A percentile compares a stretch with the other conserved stretches of the same genome.
Conservation (phyloP, 139 green algal genomes). For the Chlamydomonas schloesseri region DNA sequence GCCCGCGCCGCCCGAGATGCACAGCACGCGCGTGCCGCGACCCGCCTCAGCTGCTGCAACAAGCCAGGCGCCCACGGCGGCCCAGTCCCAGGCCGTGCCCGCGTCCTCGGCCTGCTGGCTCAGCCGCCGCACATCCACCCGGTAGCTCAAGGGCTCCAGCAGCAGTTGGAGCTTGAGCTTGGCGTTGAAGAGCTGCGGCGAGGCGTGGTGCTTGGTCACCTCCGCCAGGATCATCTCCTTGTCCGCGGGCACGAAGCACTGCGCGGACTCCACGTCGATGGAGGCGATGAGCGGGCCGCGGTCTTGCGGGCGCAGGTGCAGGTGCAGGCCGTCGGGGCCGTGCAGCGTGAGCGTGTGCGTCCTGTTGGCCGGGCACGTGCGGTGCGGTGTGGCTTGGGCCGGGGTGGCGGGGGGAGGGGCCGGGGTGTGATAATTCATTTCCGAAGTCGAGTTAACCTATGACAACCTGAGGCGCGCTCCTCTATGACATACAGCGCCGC, state of each 20-base stretch:
- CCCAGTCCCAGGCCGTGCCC: neutral
- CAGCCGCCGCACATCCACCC: neutral
- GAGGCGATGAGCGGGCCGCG: neutral
- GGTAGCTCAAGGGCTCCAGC: constrained; percentile 11
- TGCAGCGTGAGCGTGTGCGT: neutral
- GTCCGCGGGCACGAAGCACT: neutral
- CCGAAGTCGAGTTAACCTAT: too few relatives aligned
- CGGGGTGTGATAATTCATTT: too few relatives aligned
- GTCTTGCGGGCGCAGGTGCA: neutral
- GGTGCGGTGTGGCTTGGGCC: too few relatives aligned
- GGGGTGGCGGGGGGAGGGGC: too few relatives aligned
- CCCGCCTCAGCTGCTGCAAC: neutral
- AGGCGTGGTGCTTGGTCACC: neutral
- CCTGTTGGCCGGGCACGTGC: too few relatives aligned
- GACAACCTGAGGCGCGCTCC: too few relatives aligned
- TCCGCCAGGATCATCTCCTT: neutral
- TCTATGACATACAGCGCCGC: too few relatives aligned
- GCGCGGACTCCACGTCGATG: neutral
- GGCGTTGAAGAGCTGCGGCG: neutral
- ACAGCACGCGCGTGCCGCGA: neutral
- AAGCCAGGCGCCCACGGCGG: neutral
- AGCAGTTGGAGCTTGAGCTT: constrained; percentile 9
- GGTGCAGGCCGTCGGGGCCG: constrained; percentile 1
- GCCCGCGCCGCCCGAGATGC: neutral
- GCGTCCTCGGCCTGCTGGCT: neutral